A percentile compares a stretch with the other conserved stretches of the same genome.
These are phyloP conservation scores for Paraphysoderma sedebokerense DNA, from an alignment of 371 early-diverging fungal genomes.

Conservation along the genomic window DNA sequence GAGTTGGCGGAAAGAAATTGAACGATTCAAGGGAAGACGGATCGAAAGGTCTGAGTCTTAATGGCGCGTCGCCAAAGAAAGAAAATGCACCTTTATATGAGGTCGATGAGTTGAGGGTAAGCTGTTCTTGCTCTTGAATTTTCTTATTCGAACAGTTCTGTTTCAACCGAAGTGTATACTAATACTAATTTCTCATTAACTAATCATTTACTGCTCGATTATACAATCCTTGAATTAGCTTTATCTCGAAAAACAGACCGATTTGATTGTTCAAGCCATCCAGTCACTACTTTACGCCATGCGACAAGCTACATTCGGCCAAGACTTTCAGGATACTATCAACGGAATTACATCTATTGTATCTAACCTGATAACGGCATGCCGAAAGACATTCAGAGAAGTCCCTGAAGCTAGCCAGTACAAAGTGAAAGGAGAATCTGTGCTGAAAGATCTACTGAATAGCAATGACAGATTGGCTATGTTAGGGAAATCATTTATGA, in stretches of 20 bases:
- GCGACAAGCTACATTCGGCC: conserved; percentile 30
- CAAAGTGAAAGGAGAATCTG: conserved; percentile 19
- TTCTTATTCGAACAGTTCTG: no score
- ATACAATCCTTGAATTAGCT: no score
- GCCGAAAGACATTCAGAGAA: conserved; percentile 16
- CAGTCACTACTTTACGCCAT: conserved; percentile 57
- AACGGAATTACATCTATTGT: conserved; percentile 50
- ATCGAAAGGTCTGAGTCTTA: no score
- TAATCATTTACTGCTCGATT: no score
- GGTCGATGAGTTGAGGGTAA: no score
- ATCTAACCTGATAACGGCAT: conserved; percentile 10
- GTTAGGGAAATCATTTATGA: conserved; percentile 31
- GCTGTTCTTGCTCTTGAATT: no score
- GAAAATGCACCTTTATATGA: no score
- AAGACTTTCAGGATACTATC: conserved; percentile 45
- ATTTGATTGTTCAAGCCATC: conserved; percentile 67
- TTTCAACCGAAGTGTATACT: no score
- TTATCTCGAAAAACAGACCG: conserved; percentile 74
- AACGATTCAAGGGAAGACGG: no score
- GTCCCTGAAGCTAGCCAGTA: conserved; percentile 19
- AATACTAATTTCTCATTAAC: no score
- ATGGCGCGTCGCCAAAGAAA: no score
- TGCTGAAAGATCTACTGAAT: conserved; percentile 46
- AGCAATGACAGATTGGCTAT: conserved; percentile 48
- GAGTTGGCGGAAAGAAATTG: no score